phyloP scores from a whole-genome alignment of 2,329 filamentous ascomycete genomes.

The Fusarium euwallaceae region DNA sequence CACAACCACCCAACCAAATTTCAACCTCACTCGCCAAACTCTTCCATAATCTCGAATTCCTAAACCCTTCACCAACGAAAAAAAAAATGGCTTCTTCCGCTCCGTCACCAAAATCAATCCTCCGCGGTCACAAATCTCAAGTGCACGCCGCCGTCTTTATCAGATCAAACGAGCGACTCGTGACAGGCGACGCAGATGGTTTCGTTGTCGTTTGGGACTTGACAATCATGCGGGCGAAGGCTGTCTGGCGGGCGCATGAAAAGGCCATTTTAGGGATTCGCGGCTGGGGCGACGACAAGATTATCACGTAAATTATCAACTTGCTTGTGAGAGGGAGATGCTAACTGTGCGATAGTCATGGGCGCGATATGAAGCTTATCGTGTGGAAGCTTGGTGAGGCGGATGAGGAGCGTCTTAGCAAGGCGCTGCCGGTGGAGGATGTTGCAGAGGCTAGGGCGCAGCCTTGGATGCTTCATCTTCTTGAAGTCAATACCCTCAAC shows the following conservation, averaged over 20 bases:
- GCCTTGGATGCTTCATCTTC: constrained; percentile 87
- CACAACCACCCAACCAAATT: constrained; percentile 11
- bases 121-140: constrained; percentile 86
- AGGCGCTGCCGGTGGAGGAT: constrained; percentile 77
- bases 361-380: constrained; percentile 86
- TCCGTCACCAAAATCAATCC: constrained; percentile 69
- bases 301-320: constrained; percentile 79
- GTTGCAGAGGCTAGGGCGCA: constrained; percentile 63
- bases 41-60: constrained; percentile 8
- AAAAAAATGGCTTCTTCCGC: constrained; percentile 48
- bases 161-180: constrained; percentile 78
- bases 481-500: constrained; percentile 93
- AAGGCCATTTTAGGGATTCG: constrained; percentile 81
- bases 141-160: constrained; percentile 84
- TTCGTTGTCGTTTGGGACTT: constrained; percentile 91
- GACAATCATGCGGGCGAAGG: constrained; percentile 81
- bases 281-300: constrained; percentile 76
- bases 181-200: constrained; percentile 91
- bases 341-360: constrained; percentile 72
- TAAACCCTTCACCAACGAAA: background rate
- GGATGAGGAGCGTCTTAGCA: constrained; percentile 76
- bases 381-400: constrained; percentile 80
- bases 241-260: constrained; percentile 89
- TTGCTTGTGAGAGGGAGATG: background rate
- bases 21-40: constrained; percentile 3